phyloP scores from a whole-genome alignment of 2,329 filamentous ascomycete genomes.

The Arthrobotrys megalospora region DNA sequence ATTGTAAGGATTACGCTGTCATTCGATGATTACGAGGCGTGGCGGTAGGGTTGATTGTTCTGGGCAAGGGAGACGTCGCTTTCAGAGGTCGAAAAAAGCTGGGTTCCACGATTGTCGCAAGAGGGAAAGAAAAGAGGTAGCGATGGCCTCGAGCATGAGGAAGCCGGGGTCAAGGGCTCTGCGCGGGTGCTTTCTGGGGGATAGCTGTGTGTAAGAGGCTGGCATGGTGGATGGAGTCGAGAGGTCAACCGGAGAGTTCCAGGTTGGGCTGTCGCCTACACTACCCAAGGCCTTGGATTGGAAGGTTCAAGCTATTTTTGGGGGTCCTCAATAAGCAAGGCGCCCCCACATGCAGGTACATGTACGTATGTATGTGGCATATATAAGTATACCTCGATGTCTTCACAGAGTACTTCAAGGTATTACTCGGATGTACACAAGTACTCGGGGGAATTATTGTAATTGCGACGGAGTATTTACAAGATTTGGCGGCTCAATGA shows the following conservation, averaged over 20 bases:
- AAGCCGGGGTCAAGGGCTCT: constrained; percentile 1
- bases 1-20: constrained; percentile 14
- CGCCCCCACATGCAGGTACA: background rate
- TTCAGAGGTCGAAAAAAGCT: background rate
- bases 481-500: constrained; percentile 69
- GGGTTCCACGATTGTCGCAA: background rate
- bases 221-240: constrained; percentile 12
- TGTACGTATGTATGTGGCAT: no score
- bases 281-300: no score
- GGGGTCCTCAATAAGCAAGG: background rate
- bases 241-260: constrained; percentile 9
- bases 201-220: background rate
- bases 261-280: background rate
- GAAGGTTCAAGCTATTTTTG: constrained; percentile 2
- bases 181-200: background rate
- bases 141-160: constrained; percentile 13
- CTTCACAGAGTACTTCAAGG: no score
- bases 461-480: background rate
- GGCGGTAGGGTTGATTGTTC: background rate
- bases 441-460: background rate
- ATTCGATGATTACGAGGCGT: constrained; percentile 21
- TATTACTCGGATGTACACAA: background rate
- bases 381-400: background rate
- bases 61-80: background rate
- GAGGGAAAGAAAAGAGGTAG: background rate